Conservation (phyloP, 257 asterid genomes). For the Gardenia jasminoides region DNA sequence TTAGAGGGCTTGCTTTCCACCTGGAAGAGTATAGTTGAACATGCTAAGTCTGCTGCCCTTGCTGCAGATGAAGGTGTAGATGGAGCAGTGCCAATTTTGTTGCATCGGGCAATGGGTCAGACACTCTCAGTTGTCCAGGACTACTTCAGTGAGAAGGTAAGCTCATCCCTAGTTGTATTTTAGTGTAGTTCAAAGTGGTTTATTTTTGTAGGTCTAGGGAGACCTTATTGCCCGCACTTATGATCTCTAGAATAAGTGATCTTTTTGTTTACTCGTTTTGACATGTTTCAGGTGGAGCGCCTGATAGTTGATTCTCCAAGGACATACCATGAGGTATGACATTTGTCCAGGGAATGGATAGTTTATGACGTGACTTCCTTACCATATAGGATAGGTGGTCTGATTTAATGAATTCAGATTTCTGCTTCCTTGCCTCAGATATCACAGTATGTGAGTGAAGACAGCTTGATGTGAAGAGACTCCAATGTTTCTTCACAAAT, state of each 20-base stretch:
- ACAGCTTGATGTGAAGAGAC: not conserved
- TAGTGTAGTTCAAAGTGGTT: not conserved
- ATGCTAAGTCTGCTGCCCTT: conserved; percentile 93
- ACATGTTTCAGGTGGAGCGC: conserved; percentile 60
- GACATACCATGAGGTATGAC: conserved; percentile 88
- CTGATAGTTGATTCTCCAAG: conserved; percentile 96
- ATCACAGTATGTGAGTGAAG: not conserved
- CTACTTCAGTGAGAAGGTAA: conserved; percentile 84
- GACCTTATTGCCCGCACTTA: not conserved
- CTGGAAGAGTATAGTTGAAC: conserved; percentile 81
- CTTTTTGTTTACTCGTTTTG: not conserved
- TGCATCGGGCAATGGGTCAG: conserved; percentile 94
- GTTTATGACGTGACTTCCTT: not conserved
- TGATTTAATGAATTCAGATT: not conserved
- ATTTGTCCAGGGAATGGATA: conserved; percentile 1
- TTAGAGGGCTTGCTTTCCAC: conserved; percentile 78
- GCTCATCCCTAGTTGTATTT: conserved; percentile 14
- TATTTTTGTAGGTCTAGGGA: not conserved
- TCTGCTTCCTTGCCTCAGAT: not conserved
- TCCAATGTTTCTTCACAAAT: not conserved
- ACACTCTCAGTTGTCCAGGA: conserved; percentile 95
- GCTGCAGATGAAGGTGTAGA: conserved; percentile 97
- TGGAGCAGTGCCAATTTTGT: conserved; percentile 86
- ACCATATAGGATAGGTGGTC: not conserved
- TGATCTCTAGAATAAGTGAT: not conserved